Base-by-base conservation (phyloP, 164 flowering plant species). In the Vitis vinifera region DNA sequence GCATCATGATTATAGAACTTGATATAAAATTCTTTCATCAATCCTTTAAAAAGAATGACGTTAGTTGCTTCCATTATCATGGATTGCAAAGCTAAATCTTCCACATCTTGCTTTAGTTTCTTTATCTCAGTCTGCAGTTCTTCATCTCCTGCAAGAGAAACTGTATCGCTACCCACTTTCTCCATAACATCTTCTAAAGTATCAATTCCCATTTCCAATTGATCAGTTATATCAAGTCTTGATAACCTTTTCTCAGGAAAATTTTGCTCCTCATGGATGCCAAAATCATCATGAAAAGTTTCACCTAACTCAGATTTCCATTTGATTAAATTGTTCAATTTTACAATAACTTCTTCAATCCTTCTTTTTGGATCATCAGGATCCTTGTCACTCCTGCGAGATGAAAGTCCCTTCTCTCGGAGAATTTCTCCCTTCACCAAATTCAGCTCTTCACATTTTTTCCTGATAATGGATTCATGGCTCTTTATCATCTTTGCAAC, bases 401-500 rank as follows among this genome's bases (percentile, higher is more conserved):
- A 49, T 12, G 73, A 55, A 47, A 27, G 49, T 12, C 59, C 63
- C 62, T 71, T 79, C 19, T 76, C 89, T 55, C 67, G 78, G 8
- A 70, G 23, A 31, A 73, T 62, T 58, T 79, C 87, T 63, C 58
- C 79, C 60, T 77, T 82, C 44, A 72, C 13, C 76, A 76, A 60
- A 59, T 76, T 76, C 67, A 75, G 66, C 78, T 84, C 88, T 63
- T 79, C 82, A n/a, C 68, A 76, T 66, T 83, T 89, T 72, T 67
- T 68, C 52, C 74, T 63, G 59, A 91, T 89, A 2, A 86, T 71
- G 17, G 83, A 81, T 68, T 87, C 93, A 37, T 85, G 90, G 69
- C 73, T 84, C 74, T 79, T 77, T 67, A 82, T 81, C 82, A 88
- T 73, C 65, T 80, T 77, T 3, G 88, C 84, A 55, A 87, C 89